phyloP scores from a whole-genome alignment of 1,284 basidiomycete genomes.

The Tetrapyrgos nigripes region DNA sequence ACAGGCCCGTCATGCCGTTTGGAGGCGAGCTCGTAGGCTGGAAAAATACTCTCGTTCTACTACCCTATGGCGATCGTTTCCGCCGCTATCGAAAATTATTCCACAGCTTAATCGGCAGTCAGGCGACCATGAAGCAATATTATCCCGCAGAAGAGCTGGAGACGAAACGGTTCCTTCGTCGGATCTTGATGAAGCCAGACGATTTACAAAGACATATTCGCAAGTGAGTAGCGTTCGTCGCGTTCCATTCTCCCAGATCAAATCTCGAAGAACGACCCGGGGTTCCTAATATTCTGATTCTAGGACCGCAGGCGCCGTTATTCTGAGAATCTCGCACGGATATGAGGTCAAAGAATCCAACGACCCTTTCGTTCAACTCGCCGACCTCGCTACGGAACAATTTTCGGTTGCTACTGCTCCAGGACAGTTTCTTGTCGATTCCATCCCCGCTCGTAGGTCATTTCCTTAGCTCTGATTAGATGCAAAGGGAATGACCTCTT shows the following conservation, averaged over 20 bases:
- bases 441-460: constrained; percentile 55
- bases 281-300: background rate
- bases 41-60: constrained; percentile 66
- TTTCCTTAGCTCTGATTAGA: background rate
- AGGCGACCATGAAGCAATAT: constrained; percentile 54
- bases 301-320: constrained; percentile 64
- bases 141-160: constrained; percentile 56
- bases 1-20: constrained; percentile 54
- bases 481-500: constrained; percentile 5
- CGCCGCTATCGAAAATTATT: constrained; percentile 67
- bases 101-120: constrained; percentile 62
- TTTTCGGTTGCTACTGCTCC: constrained; percentile 64
- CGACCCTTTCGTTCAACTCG: constrained; percentile 66
- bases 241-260: background rate
- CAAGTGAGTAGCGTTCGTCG: constrained; percentile 45
- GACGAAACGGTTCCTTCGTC: constrained; percentile 60
- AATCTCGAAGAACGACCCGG: background rate
- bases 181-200: constrained; percentile 58
- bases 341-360: constrained; percentile 61
- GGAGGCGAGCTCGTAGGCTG: constrained; percentile 70
- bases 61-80: constrained; percentile 65
- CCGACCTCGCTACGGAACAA: constrained; percentile 60
- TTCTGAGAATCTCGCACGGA: constrained; percentile 66
- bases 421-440: constrained; percentile 65
- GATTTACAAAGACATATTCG: constrained; percentile 61